These are phyloP conservation scores for Chrysoporthe austroafricana DNA, from an alignment of 2,329 filamentous ascomycete species.

Conservation along the genomic window DNA sequence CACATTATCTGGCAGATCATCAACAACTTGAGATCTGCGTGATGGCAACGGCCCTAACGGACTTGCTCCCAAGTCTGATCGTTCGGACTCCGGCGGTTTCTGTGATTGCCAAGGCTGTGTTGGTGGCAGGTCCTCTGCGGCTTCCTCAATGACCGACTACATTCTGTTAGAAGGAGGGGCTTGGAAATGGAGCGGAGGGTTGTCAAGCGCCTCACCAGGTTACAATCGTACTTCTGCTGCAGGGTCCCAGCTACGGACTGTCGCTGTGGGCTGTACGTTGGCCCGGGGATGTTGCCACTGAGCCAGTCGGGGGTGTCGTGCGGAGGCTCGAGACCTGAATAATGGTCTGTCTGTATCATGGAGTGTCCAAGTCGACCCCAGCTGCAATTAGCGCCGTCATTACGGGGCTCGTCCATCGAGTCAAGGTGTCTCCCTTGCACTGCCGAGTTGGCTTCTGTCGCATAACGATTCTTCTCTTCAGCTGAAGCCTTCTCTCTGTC, in stretches of 20 bases:
- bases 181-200: no score
- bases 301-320: neutral
- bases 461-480: neutral
- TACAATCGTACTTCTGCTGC: conserved; percentile 1
- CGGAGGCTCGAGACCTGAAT: neutral
- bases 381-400: neutral
- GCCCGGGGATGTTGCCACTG: neutral
- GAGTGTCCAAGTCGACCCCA: neutral
- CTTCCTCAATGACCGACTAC: conserved; percentile 18
- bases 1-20: neutral
- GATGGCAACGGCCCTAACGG: neutral
- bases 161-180: neutral
- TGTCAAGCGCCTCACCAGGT: neutral
- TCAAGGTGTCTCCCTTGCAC: neutral
- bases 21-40: neutral
- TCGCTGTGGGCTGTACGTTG: neutral
- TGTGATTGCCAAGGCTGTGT: conserved; percentile 20
- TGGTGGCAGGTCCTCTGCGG: conserved; percentile 16
- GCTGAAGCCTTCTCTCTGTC: neutral
- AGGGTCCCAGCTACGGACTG: neutral
- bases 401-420: neutral
- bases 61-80: neutral
- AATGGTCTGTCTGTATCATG: neutral
- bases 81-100: neutral
- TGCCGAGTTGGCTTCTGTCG: neutral